Conservation (phyloP, 768 basidiomycete species). For the Daedalea quercina region DNA sequence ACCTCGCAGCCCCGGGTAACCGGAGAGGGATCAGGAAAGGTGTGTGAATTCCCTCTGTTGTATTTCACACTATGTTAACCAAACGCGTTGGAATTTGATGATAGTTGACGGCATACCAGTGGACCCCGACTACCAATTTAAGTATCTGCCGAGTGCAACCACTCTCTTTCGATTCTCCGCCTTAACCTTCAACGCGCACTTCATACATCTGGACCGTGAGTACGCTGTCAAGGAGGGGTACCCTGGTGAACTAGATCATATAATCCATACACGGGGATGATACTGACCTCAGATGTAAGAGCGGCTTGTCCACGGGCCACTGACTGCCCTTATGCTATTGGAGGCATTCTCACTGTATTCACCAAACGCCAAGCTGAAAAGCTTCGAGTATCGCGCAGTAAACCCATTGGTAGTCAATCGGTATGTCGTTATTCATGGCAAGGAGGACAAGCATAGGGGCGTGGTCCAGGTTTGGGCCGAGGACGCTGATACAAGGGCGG, state of each 20-base stretch:
- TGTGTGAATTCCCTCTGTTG: slow-evolving; percentile 13
- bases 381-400: slow-evolving; percentile 65
- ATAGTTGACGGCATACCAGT: slow-evolving; percentile 46
- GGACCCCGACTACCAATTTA: slow-evolving; percentile 51
- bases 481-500: slow-evolving; percentile 46
- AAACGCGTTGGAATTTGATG: slow-evolving; percentile 1
- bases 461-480: slow-evolving; percentile 50
- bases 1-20: slow-evolving; percentile 33
- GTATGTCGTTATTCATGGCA: slow-evolving; percentile 40
- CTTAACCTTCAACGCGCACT: slow-evolving; percentile 80
- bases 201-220: slow-evolving; percentile 76
- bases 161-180: slow-evolving; percentile 85
- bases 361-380: slow-evolving; percentile 37
- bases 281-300: slow-evolving; percentile 34
- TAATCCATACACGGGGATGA: background rate
- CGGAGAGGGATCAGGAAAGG: slow-evolving; percentile 36
- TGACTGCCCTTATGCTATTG: slow-evolving; percentile 74
- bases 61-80: background rate
- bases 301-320: slow-evolving; percentile 79
- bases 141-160: slow-evolving; percentile 57
- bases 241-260: slow-evolving; percentile 39
- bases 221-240: slow-evolving; percentile 71
- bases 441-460: slow-evolving; percentile 23
- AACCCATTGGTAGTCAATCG: slow-evolving; percentile 56
- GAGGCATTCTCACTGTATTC: slow-evolving; percentile 49